A percentile compares a stretch with the other conserved stretches of the same genome.
phyloP scores from a whole-genome alignment of 2,329 filamentous ascomycete species.

The Ceratocystis ficicola region DNA sequence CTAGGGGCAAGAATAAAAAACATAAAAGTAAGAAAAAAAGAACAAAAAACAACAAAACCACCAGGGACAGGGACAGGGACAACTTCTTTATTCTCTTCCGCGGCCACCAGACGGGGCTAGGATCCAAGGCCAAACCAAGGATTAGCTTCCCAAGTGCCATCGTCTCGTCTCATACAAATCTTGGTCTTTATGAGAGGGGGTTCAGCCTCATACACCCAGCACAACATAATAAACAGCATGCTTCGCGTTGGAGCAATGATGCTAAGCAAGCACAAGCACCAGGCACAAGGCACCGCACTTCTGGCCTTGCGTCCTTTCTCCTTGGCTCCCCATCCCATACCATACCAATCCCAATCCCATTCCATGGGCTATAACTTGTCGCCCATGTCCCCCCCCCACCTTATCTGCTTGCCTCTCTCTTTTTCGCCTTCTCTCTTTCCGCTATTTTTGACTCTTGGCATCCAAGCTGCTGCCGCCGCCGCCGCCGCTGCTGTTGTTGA shows the following conservation, averaged over 20 bases:
- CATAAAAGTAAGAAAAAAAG: background rate
- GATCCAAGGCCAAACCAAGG: background rate
- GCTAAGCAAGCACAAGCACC: background rate
- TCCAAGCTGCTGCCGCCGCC: background rate
- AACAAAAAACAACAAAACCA: background rate
- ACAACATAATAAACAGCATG: background rate
- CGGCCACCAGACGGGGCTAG: background rate
- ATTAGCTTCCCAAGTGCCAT: constrained; percentile 2
- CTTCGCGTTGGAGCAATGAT: background rate
- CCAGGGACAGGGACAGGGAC: too few relatives aligned
- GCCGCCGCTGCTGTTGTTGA: too few relatives aligned
- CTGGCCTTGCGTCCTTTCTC: background rate
- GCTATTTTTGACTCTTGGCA: background rate
- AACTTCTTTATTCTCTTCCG: background rate
- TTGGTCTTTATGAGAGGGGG: background rate
- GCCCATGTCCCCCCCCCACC: background rate
- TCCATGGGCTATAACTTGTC: background rate
- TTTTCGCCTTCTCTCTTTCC: background rate
- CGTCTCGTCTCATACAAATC: constrained; percentile 8
- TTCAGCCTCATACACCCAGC: background rate
- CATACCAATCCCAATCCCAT: too few relatives aligned
- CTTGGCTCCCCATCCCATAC: background rate
- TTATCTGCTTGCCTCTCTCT: background rate
- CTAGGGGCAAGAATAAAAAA: background rate
- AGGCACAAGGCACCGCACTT: background rate